Evolutionary conservation across 352 stramenopile genomes (phyloP), one percentile per base, ranked within the genome.

Genomic region (Phytophthora syringae): DNA sequence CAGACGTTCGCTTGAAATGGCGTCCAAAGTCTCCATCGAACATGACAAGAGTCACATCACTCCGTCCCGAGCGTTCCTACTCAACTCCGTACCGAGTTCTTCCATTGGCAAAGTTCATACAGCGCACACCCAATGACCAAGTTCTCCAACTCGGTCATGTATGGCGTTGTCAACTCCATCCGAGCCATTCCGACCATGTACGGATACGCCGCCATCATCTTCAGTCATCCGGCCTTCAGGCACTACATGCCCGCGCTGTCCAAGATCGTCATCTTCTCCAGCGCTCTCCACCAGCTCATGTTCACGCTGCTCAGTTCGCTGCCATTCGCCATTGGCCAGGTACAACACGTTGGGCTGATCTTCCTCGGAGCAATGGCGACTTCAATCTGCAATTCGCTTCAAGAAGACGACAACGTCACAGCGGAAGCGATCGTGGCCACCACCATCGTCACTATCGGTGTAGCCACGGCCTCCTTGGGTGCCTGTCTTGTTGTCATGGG

Each of bases 341-440:
- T 99, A 0, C 97, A 99, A 74, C 95, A 99, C 73, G 96, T 97
- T 7, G 97, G 97, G 1, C 84, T 99, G 7, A 99, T 99, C 64
- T 99, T 99, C 74, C 79, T 99, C 25, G 91, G 76, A 28, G 80
- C 84, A 40, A 99, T 99, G 66, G 93, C 97, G 1, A 87, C 72
- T 67, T 98, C 82, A 72, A 92, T 92, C 47, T 97, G 67, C 75
- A 85, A 67, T 51, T 81, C 63, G 79, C 72, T 98, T 16, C 72
- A 89, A 22, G 77, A 84, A 16, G 63, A 84, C n/a, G 80, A 70
- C 47, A 42, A 64, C n/a, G 53, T 78, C 5, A 59, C 78, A 28
- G 54, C 81, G 7, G 81, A 92, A 57, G 77, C 81, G 21, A 91
- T 89, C 49, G 81, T 99, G n/a, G 90, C 97, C 20, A 99, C 97